phyloP scores from a whole-genome alignment of 441 rosid genomes.

The Eruca vesicaria region DNA sequence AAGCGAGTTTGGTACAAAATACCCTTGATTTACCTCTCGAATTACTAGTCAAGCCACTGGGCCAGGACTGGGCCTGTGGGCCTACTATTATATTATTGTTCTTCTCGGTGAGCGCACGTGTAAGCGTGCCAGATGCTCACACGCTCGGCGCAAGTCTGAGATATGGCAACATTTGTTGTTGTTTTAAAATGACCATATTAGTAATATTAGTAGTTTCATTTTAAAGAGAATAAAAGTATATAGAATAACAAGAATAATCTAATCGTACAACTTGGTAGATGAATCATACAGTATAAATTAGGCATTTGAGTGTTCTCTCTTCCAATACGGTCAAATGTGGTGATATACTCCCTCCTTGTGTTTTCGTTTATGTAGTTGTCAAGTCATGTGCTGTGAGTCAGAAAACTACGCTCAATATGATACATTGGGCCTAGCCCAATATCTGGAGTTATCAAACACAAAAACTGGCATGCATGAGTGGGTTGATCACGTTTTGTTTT shows the following conservation, averaged over 20 bases:
- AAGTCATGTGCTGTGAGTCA: not conserved
- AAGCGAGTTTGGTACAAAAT: not conserved
- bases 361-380: not conserved
- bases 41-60: slow-evolving; percentile 12
- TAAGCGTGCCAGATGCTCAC: not conserved
- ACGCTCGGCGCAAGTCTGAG: too few species aligned
- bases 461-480: not conserved
- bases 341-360: not conserved
- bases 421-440: not conserved
- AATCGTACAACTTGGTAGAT: too few species aligned
- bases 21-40: not conserved
- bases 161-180: too few species aligned
- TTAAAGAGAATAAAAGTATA: too few species aligned
- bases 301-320: too few species aligned
- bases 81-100: not conserved
- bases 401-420: not conserved
- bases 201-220: not conserved
- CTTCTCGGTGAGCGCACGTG: slow-evolving; percentile 16
- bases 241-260: too few species aligned
- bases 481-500: not conserved
- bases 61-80: slow-evolving; percentile 5
- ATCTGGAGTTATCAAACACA: not conserved
- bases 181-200: too few species aligned
- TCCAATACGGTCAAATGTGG: too few species aligned
- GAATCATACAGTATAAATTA: too few species aligned